These are phyloP conservation scores for Escallonia rubra DNA, from an alignment of 129 eudicot species.

Conservation along the genomic window DNA sequence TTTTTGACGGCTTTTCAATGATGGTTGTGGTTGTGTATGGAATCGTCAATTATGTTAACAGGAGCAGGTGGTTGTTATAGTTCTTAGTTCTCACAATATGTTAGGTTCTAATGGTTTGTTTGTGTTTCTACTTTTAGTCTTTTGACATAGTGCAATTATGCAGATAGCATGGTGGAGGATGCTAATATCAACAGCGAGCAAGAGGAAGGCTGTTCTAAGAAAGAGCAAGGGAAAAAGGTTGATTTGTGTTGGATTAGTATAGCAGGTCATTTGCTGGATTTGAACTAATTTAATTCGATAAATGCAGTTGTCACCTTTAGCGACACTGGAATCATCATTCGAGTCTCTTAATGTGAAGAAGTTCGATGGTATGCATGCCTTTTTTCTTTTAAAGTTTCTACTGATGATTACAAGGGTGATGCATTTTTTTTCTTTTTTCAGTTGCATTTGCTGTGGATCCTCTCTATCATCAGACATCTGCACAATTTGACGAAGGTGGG, in stretches of 20 bases:
- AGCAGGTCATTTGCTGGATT: not conserved
- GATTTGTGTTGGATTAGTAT: not conserved
- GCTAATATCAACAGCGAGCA: constrained; percentile 34
- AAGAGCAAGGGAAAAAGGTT: constrained; percentile 66
- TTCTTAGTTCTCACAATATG: no score
- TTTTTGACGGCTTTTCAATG: no score
- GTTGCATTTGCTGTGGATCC: constrained; percentile 95
- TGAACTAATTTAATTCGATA: constrained; percentile 10
- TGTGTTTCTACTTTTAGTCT: constrained; percentile 6
- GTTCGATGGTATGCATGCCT: constrained; percentile 60
- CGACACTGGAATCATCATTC: constrained; percentile 85
- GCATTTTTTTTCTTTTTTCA: constrained; percentile 13
- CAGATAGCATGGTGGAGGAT: constrained; percentile 51
- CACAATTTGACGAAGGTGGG: constrained; percentile 99
- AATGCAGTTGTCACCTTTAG: constrained; percentile 76
- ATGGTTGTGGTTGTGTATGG: no score
- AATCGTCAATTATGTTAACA: no score
- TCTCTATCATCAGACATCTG: constrained; percentile 92
- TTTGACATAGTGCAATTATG: constrained; percentile 9
- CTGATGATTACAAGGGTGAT: not conserved
- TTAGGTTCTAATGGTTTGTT: not conserved
- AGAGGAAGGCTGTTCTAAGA: constrained; percentile 41
- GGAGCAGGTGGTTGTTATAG: no score
- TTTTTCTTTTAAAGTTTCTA: not conserved
- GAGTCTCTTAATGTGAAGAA: constrained; percentile 81